Evolutionary conservation across 371 early-diverging fungal genomes (phyloP).

Genomic region (Rhizopus delemar): DNA sequence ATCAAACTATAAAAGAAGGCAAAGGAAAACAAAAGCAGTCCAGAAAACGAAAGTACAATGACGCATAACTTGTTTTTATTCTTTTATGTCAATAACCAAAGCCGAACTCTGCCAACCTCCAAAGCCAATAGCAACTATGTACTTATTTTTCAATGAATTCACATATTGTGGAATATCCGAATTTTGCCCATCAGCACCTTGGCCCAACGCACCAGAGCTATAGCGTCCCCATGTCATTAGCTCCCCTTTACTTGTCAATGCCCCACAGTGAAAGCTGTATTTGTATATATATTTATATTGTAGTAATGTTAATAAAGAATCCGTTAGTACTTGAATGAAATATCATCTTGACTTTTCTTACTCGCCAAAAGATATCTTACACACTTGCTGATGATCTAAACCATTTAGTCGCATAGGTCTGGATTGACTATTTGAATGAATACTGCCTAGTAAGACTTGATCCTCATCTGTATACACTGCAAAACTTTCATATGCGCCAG

Average conservation of each 20-base stretch:
- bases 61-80: not conserved
- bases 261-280: slow-evolving; percentile 44
- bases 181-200: slow-evolving; percentile 15
- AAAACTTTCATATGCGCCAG: slow-evolving; percentile 23
- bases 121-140: slow-evolving; percentile 35
- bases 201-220: slow-evolving; percentile 47
- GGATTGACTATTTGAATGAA: slow-evolving; percentile 2
- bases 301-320: not conserved
- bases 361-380: slow-evolving; percentile 36
- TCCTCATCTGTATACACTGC: slow-evolving; percentile 29
- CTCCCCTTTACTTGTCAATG: slow-evolving; percentile 42
- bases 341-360: slow-evolving; percentile 3
- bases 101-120: slow-evolving; percentile 40
- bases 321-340: too few species aligned
- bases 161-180: slow-evolving; percentile 10
- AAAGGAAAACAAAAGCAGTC: slow-evolving; percentile 3
- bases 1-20: not conserved
- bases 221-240: slow-evolving; percentile 46
- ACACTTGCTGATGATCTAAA: slow-evolving; percentile 16
- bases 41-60: not conserved
- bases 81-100: slow-evolving; percentile 15
- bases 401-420: slow-evolving; percentile 3
- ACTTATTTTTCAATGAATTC: slow-evolving; percentile 17
- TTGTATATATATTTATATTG: too few species aligned
- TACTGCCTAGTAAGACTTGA: slow-evolving; percentile 18